Base-by-base conservation (phyloP, 345 rosid genomes). In the Euphorbia peplus region DNA sequence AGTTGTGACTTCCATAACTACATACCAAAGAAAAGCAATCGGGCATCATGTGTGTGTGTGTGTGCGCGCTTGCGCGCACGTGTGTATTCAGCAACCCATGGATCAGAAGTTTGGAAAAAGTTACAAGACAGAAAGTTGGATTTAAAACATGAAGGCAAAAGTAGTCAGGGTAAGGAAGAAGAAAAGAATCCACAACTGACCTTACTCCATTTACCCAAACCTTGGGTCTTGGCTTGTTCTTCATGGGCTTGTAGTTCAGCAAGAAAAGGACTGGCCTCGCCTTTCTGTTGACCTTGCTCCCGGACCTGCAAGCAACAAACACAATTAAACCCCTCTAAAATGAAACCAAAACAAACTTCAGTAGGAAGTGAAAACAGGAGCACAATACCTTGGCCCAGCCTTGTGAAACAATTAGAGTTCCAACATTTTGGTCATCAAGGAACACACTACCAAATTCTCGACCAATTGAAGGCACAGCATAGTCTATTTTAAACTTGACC, bases 371-470 rank as follows among this genome's bases (percentile, higher is more conserved):
- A 16, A 26, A 41, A 71, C 22, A 56, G 71, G 64, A 2, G 30
- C 15, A 37, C 4, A 28, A 70, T 37, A 95, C 98, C 97, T 90
- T 95, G 47, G 97, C 98, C 97, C 96, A 95, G 73, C 98, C 99
- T 55, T 82, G 81, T 6, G 84, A 66, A 71, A 92, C 91, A 77
- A 92, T 90, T 72, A 85, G 76, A 64, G 72, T 52, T 11, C 96
- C 95, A 58, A 92, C 86, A 84, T 92, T 92, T 77, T 85, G 79
- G 64, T 90, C 87, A 67, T 84, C 96, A 63, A 95, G 90, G 79
- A 83, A 90, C 69, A 95, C 95, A 0, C 96, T 83, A 65, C 97
- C 98, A 77, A 95, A 95, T 74, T 95, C 98, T 77, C 98, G 79
- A 59, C 88, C 90, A 60, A 90, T 85, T 50, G 75, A 76, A 28